Percentiles rank a stretch among this genome's conserved stretches.
These are phyloP conservation scores for Talaromyces marneffei DNA, from an alignment of 2,329 filamentous ascomycete species.

Conservation along the genomic window DNA sequence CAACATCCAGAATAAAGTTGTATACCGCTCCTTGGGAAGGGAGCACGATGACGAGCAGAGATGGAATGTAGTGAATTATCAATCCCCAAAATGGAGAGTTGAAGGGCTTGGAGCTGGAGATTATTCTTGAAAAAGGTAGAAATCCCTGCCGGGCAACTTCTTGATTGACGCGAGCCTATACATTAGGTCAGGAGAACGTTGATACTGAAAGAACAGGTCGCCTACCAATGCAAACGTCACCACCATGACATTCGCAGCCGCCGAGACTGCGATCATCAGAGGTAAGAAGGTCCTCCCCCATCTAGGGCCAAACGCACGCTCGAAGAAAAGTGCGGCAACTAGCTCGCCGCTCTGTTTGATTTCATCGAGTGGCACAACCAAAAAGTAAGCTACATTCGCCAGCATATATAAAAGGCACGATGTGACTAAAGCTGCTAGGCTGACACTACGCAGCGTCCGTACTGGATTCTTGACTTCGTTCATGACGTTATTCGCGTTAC, in stretches of 20 bases:
- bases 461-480: conserved; percentile 66
- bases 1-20: conserved; percentile 66
- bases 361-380: conserved; percentile 62
- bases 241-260: conserved; percentile 66
- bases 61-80: conserved; percentile 63
- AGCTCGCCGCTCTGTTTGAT: conserved; percentile 62
- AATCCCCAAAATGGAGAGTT: conserved; percentile 62
- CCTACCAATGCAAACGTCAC: conserved; percentile 62
- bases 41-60: conserved; percentile 59
- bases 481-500: conserved; percentile 64
- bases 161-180: conserved; percentile 61
- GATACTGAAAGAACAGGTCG: neutral
- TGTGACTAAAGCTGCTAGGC: conserved; percentile 54
- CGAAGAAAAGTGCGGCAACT: conserved; percentile 63
- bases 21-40: conserved; percentile 63
- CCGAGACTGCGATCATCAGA: conserved; percentile 60
- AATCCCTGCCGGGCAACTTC: conserved; percentile 68
- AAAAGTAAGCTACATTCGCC: conserved; percentile 58
- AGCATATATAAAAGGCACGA: conserved; percentile 61
- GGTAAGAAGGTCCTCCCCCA: conserved; percentile 56
- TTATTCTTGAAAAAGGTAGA: conserved; percentile 55
- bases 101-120: conserved; percentile 63
- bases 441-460: conserved; percentile 58
- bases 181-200: neutral
- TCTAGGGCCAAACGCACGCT: conserved; percentile 55